Conservation (phyloP, 73 alveolate species). For the Effrenium voratum region DNA sequence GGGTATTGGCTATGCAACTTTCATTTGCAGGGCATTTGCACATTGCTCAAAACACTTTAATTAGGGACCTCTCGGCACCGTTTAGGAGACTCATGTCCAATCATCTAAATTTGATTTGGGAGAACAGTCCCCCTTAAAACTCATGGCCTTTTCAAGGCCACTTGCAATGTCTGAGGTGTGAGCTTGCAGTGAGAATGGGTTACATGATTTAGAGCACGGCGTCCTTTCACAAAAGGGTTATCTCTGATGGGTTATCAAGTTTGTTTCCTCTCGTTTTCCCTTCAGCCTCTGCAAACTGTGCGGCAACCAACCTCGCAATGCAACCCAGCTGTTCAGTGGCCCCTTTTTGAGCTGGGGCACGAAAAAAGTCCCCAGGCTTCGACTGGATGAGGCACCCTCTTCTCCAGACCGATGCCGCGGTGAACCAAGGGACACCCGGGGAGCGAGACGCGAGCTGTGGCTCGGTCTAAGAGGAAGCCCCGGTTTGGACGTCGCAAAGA, state of each 20-base stretch:
- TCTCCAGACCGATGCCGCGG: slow-evolving; percentile 89
- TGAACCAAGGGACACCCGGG: slow-evolving; percentile 91
- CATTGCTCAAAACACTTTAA: neutral
- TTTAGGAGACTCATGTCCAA: neutral
- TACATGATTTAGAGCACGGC: neutral
- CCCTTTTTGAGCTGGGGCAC: neutral
- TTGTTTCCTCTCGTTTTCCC: neutral
- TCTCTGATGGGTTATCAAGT: neutral
- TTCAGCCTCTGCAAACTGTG: neutral
- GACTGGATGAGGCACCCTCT: slow-evolving; percentile 88
- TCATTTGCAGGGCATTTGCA: neutral
- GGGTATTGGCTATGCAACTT: too few species aligned
- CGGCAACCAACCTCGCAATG: neutral
- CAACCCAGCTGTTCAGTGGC: neutral
- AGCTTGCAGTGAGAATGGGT: too few species aligned
- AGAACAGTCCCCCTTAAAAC: neutral
- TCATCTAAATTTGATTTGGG: neutral
- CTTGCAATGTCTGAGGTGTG: neutral
- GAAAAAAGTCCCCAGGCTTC: neutral
- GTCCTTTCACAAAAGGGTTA: neutral
- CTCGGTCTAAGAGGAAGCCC: too few species aligned
- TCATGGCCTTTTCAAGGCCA: neutral
- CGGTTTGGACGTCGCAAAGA: too few species aligned
- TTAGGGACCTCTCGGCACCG: neutral
- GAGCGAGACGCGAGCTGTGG: too few species aligned